Evolutionary conservation across 192 early-diverging fungal species (phyloP).

Genomic region (Coemansia sp.): DNA sequence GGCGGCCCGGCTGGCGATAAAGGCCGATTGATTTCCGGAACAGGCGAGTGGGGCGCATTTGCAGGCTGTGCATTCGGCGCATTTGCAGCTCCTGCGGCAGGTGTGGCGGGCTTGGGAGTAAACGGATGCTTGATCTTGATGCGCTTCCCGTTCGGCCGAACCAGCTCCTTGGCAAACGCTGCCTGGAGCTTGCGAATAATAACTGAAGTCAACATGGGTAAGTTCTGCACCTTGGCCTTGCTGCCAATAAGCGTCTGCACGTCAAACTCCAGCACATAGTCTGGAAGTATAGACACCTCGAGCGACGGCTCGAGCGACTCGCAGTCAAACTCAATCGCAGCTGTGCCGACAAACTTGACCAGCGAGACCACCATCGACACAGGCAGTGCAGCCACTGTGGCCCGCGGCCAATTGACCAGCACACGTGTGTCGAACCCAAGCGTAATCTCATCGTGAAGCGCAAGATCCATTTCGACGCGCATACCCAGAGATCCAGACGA

Average conservation of each 20-base stretch:
- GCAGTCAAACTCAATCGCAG: constrained; percentile 56
- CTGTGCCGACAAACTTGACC: constrained; percentile 86
- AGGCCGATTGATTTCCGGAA: constrained; percentile 7
- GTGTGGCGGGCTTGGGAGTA: constrained; percentile 27
- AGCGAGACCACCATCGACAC: constrained; percentile 84
- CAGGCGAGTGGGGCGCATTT: background rate
- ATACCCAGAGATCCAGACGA: constrained; percentile 43
- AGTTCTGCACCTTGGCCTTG: constrained; percentile 94
- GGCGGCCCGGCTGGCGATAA: constrained; percentile 17
- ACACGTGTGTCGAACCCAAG: constrained; percentile 90
- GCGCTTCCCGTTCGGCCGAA: constrained; percentile 48
- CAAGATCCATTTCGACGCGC: constrained; percentile 67
- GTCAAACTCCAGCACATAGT: constrained; percentile 83
- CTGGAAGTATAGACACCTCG: constrained; percentile 52
- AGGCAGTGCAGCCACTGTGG: constrained; percentile 85
- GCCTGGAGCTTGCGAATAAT: constrained; percentile 71
- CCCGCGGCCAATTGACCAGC: constrained; percentile 94
- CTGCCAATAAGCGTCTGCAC: constrained; percentile 90
- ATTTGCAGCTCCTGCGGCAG: background rate
- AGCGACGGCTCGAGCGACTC: constrained; percentile 31
- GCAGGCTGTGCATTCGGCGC: background rate
- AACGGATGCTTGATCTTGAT: constrained; percentile 53
- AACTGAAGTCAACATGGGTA: constrained; percentile 89
- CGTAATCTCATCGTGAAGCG: constrained; percentile 90
- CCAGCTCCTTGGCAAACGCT: constrained; percentile 47